Evolutionary conservation across 2,329 filamentous ascomycete genomes (phyloP).

Genomic region (Penicillium psychrosexuale): DNA sequence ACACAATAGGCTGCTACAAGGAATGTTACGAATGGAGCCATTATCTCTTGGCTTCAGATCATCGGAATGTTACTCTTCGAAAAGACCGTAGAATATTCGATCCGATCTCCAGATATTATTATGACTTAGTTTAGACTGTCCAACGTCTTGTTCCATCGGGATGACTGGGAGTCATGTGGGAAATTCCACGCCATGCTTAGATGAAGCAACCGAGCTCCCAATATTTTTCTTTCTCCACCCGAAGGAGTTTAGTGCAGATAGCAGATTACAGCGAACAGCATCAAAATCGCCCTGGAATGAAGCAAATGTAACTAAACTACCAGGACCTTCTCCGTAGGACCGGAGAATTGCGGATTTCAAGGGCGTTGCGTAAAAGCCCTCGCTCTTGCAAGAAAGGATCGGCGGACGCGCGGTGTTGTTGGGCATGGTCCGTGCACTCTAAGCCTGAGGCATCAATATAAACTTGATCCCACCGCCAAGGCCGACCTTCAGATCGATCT

Average conservation of each 20-base stretch:
- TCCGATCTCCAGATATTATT: too few species aligned
- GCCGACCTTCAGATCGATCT: neutral
- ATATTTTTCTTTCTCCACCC: slow-evolving; percentile 1
- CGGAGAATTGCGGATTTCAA: neutral
- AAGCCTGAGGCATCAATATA: neutral
- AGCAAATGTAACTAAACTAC: slow-evolving; percentile 3
- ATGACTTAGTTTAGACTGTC: too few species aligned
- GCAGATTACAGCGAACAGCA: slow-evolving; percentile 3
- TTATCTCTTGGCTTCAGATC: too few species aligned
- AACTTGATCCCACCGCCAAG: neutral
- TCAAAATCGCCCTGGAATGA: slow-evolving; percentile 4
- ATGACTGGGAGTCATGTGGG: too few species aligned
- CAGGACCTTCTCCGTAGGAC: neutral
- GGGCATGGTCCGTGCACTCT: neutral
- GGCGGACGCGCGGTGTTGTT: neutral
- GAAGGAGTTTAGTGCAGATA: neutral
- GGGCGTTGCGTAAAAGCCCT: slow-evolving; percentile 1
- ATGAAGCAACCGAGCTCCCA: neutral
- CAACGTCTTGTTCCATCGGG: too few species aligned
- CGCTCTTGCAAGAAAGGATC: neutral
- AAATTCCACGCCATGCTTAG: too few species aligned
- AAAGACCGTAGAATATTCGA: too few species aligned
- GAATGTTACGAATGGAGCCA: neutral
- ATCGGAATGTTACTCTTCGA: too few species aligned
- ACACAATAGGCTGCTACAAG: neutral